Evolutionary conservation across 2,329 filamentous ascomycete species (phyloP).

Genomic region (Ceratocystiopsis sp.): DNA sequence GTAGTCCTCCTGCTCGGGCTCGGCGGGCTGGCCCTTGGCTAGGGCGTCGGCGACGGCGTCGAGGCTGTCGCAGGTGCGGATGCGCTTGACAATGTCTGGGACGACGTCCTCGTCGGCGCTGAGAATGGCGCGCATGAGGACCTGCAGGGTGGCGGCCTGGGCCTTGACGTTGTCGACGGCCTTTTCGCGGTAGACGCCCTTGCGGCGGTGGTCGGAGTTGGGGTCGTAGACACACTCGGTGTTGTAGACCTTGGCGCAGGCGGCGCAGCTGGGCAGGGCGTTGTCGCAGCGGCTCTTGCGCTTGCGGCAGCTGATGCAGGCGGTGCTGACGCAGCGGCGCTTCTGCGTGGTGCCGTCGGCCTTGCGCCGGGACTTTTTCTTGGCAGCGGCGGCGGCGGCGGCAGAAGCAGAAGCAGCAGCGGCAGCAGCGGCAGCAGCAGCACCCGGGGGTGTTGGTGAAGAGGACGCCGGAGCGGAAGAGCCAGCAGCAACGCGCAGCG

Average conservation of each 20-base stretch:
- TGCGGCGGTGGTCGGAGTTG: constrained; percentile 86
- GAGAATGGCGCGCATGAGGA: constrained; percentile 81
- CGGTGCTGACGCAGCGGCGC: constrained; percentile 67
- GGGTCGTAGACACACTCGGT: constrained; percentile 90
- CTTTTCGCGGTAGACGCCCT: constrained; percentile 93
- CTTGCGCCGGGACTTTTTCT: constrained; percentile 34
- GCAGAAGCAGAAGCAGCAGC: neutral
- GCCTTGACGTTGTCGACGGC: constrained; percentile 67
- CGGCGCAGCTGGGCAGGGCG: constrained; percentile 76
- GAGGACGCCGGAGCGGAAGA: neutral
- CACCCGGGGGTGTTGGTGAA: neutral
- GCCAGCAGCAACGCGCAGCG: too few species aligned
- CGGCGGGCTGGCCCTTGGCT: constrained; percentile 23
- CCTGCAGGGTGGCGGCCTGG: constrained; percentile 71
- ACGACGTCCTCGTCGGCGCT: constrained; percentile 85
- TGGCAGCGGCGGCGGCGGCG: constrained; percentile 9
- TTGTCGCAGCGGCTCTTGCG: constrained; percentile 86
- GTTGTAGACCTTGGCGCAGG: constrained; percentile 86
- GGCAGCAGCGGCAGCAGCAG: neutral
- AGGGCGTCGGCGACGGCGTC: constrained; percentile 38
- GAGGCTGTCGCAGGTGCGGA: constrained; percentile 65
- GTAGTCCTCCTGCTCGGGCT: constrained; percentile 11
- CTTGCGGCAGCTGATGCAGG: constrained; percentile 63
- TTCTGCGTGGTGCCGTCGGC: constrained; percentile 37
- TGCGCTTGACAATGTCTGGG: constrained; percentile 61